A percentile compares a stretch with the other conserved stretches of the same genome.
Evolutionary conservation across 1,284 basidiomycete species (phyloP).

Genomic region (Ganoderma boninense): DNA sequence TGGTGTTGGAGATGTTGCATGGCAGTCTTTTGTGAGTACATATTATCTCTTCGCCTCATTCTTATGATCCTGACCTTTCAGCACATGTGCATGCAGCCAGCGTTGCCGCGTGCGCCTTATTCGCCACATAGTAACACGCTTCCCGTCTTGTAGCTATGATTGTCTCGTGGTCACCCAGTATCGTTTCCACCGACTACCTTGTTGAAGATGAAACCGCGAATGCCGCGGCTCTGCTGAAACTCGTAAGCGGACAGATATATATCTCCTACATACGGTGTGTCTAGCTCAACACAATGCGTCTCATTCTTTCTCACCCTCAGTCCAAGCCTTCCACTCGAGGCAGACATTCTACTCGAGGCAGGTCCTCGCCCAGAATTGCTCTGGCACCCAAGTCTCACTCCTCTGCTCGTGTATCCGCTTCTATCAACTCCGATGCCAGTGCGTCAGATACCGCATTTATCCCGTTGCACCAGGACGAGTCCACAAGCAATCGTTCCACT

Average conservation of each 20-base stretch:
- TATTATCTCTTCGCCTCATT: too few relatives aligned
- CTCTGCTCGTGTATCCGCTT: not conserved
- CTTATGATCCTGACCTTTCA: too few relatives aligned
- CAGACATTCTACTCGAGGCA: too few relatives aligned
- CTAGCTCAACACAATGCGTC: not conserved
- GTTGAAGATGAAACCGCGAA: not conserved
- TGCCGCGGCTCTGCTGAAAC: not conserved
- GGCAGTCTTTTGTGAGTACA: too few relatives aligned
- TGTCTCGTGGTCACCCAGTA: too few relatives aligned
- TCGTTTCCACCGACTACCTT: too few relatives aligned
- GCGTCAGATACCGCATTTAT: not conserved
- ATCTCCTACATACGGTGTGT: not conserved
- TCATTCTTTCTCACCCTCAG: not conserved
- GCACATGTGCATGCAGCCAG: too few relatives aligned
- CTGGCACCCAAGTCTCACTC: not conserved
- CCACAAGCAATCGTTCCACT: not conserved
- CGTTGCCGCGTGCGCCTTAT: too few relatives aligned
- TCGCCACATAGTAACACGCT: too few relatives aligned
- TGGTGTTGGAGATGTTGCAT: too few relatives aligned
- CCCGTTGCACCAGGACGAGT: not conserved
- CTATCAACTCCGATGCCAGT: not conserved
- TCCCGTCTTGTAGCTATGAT: too few relatives aligned
- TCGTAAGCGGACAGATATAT: not conserved
- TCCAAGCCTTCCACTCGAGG: not conserved
- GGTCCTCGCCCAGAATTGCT: not conserved